phyloP scores from a whole-genome alignment of 495 filamentous ascomycete species.

The Trichoderma gamsii region DNA sequence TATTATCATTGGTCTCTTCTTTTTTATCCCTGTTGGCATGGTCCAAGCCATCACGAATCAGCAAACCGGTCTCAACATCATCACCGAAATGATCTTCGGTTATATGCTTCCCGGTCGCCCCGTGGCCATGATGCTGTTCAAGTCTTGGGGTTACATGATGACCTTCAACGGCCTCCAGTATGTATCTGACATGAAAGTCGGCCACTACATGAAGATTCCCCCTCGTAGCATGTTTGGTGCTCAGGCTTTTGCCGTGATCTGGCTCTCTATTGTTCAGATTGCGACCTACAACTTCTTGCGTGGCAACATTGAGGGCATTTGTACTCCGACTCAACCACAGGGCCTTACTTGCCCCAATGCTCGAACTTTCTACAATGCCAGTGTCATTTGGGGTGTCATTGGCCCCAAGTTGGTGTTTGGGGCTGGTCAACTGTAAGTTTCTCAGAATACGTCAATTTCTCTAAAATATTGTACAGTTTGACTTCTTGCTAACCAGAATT shows the following conservation, averaged over 20 bases:
- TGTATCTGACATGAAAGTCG: constrained; percentile 40
- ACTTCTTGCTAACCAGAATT: constrained; percentile 5
- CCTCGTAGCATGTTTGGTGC: constrained; percentile 53
- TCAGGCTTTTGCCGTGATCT: constrained; percentile 52
- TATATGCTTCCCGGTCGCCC: constrained; percentile 55
- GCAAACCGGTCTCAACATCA: constrained; percentile 51
- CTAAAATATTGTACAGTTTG: too few relatives aligned
- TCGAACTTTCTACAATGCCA: constrained; percentile 51
- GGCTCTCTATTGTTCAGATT: constrained; percentile 52
- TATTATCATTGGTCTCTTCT: constrained; percentile 38
- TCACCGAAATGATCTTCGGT: constrained; percentile 58
- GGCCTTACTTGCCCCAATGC: constrained; percentile 56
- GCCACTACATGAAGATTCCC: constrained; percentile 56
- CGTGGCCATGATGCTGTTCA: constrained; percentile 59
- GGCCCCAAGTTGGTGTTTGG: constrained; percentile 47
- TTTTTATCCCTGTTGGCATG: constrained; percentile 40
- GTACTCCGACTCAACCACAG: constrained; percentile 46
- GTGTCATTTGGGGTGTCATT: constrained; percentile 50
- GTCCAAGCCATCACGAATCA: constrained; percentile 54
- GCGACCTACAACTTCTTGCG: constrained; percentile 53
- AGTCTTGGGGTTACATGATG: constrained; percentile 59
- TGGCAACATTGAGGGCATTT: constrained; percentile 48
- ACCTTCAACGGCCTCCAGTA: constrained; percentile 44
- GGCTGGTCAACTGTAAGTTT: constrained; percentile 30
- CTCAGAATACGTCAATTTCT: neutral